Evolutionary conservation across 83 land plant species (phyloP), one percentile per base, ranked within the genome.

Genomic region (Larix sibirica): DNA sequence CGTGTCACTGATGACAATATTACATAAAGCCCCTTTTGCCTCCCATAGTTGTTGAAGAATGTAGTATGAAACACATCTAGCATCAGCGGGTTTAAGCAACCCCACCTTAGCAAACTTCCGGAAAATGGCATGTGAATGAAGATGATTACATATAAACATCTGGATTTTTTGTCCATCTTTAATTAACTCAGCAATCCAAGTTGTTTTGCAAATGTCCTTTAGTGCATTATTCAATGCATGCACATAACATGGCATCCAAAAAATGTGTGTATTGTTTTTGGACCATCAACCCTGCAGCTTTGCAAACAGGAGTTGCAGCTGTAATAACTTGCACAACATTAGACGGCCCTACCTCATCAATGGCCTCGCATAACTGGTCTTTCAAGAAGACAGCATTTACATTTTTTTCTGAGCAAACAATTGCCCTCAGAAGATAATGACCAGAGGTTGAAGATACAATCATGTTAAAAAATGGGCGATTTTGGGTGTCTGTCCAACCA

Each of bases 401-500:
- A 28, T n/a, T 4, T 75, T 85, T 82, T 3, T 84, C 87, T 18
- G 73, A 78, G 40, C 84, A 85, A 68, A 79, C 83, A n/a, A 71
- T 56, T 2, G 75, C 82, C 42, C 61, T 85, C 9, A 85, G 44
- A 33, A 83, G 79, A 58, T 82, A 85, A 9, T 80, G 80, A 0
- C 84, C 83, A 23, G 68, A 6, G 12, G 10, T 65, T 23, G 31
- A 65, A 8, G 31, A 8, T 24, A 24, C 31, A 24, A 65, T 63
- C 0, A 65, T 65, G 31, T 24, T 65, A 13, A 65, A 10, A 63
- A 65, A 13, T 24, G 31, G 4, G 24, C 28, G 3, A 65, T 65
- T 65, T 65, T n/a, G 33, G 9, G 31, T 64, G 26, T 13, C 68
- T 9, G 13, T 65, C 28, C 68, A 65, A 65, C 9, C 31, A 18